These are phyloP conservation scores for Raffaelea ambrosiae DNA, from an alignment of 2,329 filamentous ascomycete species.

Conservation along the genomic window DNA sequence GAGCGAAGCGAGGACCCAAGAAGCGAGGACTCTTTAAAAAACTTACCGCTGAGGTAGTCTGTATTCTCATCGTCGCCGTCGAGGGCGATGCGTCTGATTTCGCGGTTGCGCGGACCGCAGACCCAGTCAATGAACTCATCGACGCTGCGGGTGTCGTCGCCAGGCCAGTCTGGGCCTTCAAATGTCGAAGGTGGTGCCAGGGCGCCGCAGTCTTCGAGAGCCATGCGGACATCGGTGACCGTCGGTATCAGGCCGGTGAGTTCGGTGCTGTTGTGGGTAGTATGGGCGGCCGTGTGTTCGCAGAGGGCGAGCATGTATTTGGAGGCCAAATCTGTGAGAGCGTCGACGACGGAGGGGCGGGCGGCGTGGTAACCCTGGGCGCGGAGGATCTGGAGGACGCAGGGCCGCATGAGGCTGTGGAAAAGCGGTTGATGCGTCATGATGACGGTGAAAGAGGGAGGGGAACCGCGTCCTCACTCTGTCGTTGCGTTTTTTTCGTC, in stretches of 20 bases:
- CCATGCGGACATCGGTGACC: slow-evolving; percentile 75
- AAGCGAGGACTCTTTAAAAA: not conserved
- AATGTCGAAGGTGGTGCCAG: slow-evolving; percentile 60
- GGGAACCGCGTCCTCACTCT: not conserved
- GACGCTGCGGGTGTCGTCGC: slow-evolving; percentile 67
- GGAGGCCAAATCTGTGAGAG: slow-evolving; percentile 76
- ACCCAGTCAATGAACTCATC: slow-evolving; percentile 76
- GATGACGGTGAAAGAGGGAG: slow-evolving; percentile 5
- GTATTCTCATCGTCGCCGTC: slow-evolving; percentile 55
- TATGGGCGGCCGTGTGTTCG: slow-evolving; percentile 62
- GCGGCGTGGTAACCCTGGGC: slow-evolving; percentile 84
- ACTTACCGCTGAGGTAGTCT: slow-evolving; percentile 60
- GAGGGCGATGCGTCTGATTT: slow-evolving; percentile 76
- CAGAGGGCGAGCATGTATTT: slow-evolving; percentile 73
- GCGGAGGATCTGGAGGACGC: slow-evolving; percentile 83
- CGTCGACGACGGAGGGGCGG: slow-evolving; percentile 73
- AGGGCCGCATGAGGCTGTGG: slow-evolving; percentile 76
- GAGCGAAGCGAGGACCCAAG: too few species aligned
- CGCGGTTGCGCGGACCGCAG: slow-evolving; percentile 60
- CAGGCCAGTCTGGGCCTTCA: slow-evolving; percentile 59
- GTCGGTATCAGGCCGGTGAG: slow-evolving; percentile 55
- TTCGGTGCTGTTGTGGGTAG: slow-evolving; percentile 57
- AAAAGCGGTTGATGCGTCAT: slow-evolving; percentile 43
- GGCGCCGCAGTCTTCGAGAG: slow-evolving; percentile 71
- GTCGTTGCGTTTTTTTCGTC: too few species aligned